phyloP scores from a whole-genome alignment of 1,284 basidiomycete genomes.

The Polyporus tsugae region DNA sequence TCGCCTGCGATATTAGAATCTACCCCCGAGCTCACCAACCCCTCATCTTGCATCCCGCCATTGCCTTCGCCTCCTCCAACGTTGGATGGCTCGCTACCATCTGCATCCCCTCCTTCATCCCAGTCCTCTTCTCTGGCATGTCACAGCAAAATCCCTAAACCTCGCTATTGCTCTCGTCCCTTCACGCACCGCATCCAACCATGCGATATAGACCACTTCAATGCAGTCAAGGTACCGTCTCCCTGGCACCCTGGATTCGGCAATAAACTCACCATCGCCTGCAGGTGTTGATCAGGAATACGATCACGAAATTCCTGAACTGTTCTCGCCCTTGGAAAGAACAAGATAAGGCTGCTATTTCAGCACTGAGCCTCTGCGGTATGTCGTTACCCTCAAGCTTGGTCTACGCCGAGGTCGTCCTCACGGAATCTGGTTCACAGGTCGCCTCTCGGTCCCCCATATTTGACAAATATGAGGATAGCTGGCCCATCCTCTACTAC shows the following conservation, averaged over 20 bases:
- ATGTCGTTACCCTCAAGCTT: background rate
- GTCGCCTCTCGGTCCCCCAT: background rate
- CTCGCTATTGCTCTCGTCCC: background rate
- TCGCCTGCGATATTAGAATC: background rate
- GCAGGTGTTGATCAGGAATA: background rate
- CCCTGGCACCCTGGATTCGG: background rate
- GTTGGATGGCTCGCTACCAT: background rate
- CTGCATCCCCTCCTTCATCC: background rate
- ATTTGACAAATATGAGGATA: conserved; percentile 7
- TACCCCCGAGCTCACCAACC: background rate
- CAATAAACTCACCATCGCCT: background rate
- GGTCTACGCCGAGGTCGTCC: too few species aligned
- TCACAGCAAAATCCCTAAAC: background rate
- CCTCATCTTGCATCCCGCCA: background rate
- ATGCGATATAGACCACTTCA: background rate
- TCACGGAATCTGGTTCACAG: background rate
- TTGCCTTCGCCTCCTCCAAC: background rate
- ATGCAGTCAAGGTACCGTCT: background rate
- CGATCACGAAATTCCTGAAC: background rate
- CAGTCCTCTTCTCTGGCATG: background rate
- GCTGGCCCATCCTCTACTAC: conserved; percentile 11
- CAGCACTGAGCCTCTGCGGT: background rate
- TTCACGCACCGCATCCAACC: background rate
- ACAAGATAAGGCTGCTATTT: background rate
- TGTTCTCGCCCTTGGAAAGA: background rate